Conservation (phyloP, 495 filamentous ascomycete genomes). For the Gamarada debralockiae region DNA sequence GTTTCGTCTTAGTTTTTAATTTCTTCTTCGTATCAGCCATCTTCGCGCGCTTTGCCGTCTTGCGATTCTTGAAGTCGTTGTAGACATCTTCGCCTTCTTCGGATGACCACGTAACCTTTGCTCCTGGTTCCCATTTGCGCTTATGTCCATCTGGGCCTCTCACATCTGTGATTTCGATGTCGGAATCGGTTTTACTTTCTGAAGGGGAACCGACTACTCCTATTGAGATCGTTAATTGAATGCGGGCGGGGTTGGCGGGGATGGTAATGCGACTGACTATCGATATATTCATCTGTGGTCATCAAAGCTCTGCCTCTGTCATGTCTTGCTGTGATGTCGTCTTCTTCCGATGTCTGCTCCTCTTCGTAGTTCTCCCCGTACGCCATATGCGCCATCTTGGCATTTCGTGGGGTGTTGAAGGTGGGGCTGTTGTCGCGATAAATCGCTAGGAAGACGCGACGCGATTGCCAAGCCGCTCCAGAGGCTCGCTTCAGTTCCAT, state of each 20-base stretch:
- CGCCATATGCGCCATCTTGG: slow-evolving; percentile 14
- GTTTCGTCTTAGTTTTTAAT: slow-evolving; percentile 22
- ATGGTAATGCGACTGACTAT: slow-evolving; percentile 2
- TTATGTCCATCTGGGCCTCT: slow-evolving; percentile 1
- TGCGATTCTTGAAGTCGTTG: slow-evolving; percentile 29
- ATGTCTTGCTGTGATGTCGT: slow-evolving; percentile 3
- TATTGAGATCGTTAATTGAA: slow-evolving; percentile 1
- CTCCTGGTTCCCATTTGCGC: slow-evolving; percentile 16
- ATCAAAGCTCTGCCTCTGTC: slow-evolving; percentile 3
- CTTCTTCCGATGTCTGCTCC: slow-evolving; percentile 11
- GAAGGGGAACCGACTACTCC: slow-evolving; percentile 4
- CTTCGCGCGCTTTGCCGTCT: slow-evolving; percentile 22
- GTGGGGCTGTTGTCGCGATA: background rate
- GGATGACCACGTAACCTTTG: slow-evolving; percentile 39
- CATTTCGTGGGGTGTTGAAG: background rate
- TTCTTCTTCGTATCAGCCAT: slow-evolving; percentile 23
- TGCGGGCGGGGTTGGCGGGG: no score
- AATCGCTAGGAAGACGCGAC: background rate
- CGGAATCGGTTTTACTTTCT: slow-evolving; percentile 10
- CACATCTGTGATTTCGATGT: slow-evolving; percentile 8
- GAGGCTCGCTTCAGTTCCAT: no score
- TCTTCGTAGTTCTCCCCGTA: slow-evolving; percentile 9
- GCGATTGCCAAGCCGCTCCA: background rate
- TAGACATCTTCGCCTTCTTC: slow-evolving; percentile 33
- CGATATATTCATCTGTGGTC: slow-evolving; percentile 17